phyloP scores from a whole-genome alignment of 441 rosid species.

The Pelargonium fulgidum region DNA sequence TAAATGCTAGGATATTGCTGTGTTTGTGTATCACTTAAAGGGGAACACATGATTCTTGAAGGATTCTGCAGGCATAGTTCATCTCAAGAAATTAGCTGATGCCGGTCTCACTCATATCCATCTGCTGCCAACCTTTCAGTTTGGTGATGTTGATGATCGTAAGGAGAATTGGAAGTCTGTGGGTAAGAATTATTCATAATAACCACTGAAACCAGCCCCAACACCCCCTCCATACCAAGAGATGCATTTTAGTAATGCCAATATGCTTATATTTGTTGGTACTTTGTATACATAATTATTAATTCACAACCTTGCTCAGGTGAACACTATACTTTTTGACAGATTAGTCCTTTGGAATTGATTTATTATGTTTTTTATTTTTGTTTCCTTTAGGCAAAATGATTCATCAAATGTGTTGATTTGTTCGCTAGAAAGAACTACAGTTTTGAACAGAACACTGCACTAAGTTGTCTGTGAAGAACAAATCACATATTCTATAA shows the following conservation, averaged over 20 bases:
- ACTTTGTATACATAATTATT: not conserved
- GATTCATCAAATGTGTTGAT: not conserved
- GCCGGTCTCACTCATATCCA: conserved; percentile 94
- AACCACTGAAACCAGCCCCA: not conserved
- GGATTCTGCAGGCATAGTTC: conserved; percentile 75
- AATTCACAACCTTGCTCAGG: not conserved
- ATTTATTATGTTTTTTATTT: not conserved
- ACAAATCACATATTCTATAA: conserved; percentile 1
- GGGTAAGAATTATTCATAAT: conserved; percentile 40
- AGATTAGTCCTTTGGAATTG: not conserved
- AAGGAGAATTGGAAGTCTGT: conserved; percentile 78
- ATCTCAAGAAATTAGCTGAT: conserved; percentile 68
- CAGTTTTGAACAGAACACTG: not conserved
- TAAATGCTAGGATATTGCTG: not conserved
- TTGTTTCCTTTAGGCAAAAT: not conserved
- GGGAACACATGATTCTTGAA: conserved; percentile 29
- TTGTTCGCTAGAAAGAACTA: not conserved
- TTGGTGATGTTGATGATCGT: conserved; percentile 76
- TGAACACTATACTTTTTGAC: not conserved
- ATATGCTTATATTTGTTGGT: not conserved
- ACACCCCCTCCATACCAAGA: not conserved
- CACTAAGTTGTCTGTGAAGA: not conserved
- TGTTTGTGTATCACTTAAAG: conserved; percentile 12
- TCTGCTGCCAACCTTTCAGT: conserved; percentile 83
- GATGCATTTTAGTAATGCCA: not conserved